Percentiles rank a stretch among this genome's conserved stretches.
Conservation (phyloP, 2,329 filamentous ascomycete species). For the Dichotomopilus funicola region DNA sequence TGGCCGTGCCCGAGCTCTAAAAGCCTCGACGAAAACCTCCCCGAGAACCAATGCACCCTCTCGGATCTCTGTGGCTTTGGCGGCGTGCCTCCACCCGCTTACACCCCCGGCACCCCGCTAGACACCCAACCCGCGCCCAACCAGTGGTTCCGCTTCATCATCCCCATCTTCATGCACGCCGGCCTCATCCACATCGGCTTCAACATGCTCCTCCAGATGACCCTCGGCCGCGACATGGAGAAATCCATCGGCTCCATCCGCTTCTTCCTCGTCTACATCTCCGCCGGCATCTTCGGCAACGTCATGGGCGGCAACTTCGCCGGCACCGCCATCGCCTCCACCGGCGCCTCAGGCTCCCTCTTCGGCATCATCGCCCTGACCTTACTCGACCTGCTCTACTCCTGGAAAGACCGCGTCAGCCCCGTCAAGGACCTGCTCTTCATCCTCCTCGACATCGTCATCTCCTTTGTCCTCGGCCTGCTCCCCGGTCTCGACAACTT, state of each 20-base stretch:
- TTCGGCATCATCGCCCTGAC: conserved; percentile 89
- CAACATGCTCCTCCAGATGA: conserved; percentile 88
- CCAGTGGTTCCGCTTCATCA: conserved; percentile 96
- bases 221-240: conserved; percentile 88
- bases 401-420: conserved; percentile 71
- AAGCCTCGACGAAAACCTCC: conserved; percentile 42
- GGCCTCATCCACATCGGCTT: conserved; percentile 93
- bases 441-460: conserved; percentile 75
- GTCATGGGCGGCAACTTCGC: conserved; percentile 93
- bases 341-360: conserved; percentile 81
- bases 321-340: conserved; percentile 70
- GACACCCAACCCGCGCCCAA: conserved; percentile 60
- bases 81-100: conserved; percentile 62
- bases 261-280: conserved; percentile 84
- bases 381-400: conserved; percentile 85
- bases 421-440: conserved; percentile 83
- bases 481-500: conserved; percentile 95
- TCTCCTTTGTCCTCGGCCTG: conserved; percentile 87
- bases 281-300: conserved; percentile 89
- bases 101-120: conserved; percentile 40
- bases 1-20: conserved; percentile 84
- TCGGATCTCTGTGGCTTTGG: conserved; percentile 78
- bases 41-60: conserved; percentile 60
- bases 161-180: conserved; percentile 91
- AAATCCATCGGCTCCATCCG: conserved; percentile 79